Evolutionary conservation across 1,284 basidiomycete species (phyloP), one percentile per base, ranked within the genome.

Genomic region (Ustilago shanxiensis): DNA sequence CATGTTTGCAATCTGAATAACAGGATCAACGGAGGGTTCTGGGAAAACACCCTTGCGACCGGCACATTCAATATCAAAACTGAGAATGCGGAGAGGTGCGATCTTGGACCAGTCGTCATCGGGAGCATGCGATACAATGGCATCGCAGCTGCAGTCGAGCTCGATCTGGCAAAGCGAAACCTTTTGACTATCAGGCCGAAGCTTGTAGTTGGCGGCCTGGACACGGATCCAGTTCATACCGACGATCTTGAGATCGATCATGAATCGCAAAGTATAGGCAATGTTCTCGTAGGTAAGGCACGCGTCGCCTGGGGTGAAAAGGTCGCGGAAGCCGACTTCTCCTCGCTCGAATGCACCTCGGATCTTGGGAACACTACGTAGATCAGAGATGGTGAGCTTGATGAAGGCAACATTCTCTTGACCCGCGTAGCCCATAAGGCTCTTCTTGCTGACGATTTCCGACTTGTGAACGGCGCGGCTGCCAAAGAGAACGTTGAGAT

Each of bases 1-100:
- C 84, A 86, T 86, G 60, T 79, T 80, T 29, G 84, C 84, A 53
- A 86, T 86, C 65, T 86, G 84, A 60, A 86, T 86, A 70, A 86
- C 84, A 6, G 84, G 84, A 47, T 86, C 84, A 22, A 81, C 45
- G 13, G 71, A 61, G 2, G 84, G 72, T 26, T 86, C 83, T 5
- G 84, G 84, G 51, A 86, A 86, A 54, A 86, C 72, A 52, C 84
- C 84, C 50, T 86, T 86, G 53, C 84, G 78, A n/a, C 84, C 84
- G 5, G 84, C 84, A 45, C 84, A 86, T 55, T 86, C 84, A 57
- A 86, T 86, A 61, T 86, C 84, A 63, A 86, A 86, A 60, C 84
- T 85, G 51, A 86, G 67, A 37, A 84, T 83, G 44, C 84, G 81
- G 7, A 86, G 76, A 13, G 84, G 84, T 3, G 84, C 84, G 24